phyloP scores from a whole-genome alignment of 1,284 basidiomycete genomes.

The Moesziomyces parantarcticus region DNA sequence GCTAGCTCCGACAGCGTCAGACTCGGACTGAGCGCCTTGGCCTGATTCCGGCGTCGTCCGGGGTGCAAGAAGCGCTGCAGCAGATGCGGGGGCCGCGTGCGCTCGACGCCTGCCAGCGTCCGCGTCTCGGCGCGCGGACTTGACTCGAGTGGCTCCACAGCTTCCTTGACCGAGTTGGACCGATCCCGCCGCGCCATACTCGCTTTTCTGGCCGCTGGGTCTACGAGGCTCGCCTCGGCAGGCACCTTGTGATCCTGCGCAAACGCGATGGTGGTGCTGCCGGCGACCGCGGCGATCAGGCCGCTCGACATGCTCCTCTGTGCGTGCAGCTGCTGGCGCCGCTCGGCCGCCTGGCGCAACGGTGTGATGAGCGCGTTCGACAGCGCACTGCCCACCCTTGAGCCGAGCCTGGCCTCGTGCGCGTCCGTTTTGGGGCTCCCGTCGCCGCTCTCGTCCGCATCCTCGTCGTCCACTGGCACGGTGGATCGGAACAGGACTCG shows the following conservation, averaged over 20 bases:
- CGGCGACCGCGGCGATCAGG: constrained; percentile 24
- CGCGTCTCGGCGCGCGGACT: constrained; percentile 16
- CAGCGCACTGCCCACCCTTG: constrained; percentile 39
- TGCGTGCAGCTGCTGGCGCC: constrained; percentile 25
- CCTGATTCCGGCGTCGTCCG: constrained; percentile 11
- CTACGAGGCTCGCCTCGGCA: constrained; percentile 11
- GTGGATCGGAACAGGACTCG: constrained; percentile 64
- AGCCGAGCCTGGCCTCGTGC: constrained; percentile 22
- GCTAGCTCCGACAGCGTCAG: constrained; percentile 27
- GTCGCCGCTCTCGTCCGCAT: constrained; percentile 14
- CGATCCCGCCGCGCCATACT: constrained; percentile 5
- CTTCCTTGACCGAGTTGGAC: neutral
- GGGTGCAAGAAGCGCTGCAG: constrained; percentile 42
- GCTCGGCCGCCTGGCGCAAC: constrained; percentile 37
- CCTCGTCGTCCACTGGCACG: constrained; percentile 34
- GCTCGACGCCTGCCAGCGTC: constrained; percentile 15
- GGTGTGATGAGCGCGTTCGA: constrained; percentile 37
- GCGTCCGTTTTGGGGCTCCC: neutral
- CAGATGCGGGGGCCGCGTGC: constrained; percentile 26
- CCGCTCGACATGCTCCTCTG: constrained; percentile 28
- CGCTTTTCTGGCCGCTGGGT: constrained; percentile 16
- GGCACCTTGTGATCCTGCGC: constrained; percentile 11
- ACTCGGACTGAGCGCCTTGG: constrained; percentile 34
- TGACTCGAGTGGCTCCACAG: neutral
- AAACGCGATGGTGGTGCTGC: constrained; percentile 27